Evolutionary conservation across 352 stramenopile genomes (phyloP), one percentile per base, ranked within the genome.

Genomic region (Pythium dissotocum): DNA sequence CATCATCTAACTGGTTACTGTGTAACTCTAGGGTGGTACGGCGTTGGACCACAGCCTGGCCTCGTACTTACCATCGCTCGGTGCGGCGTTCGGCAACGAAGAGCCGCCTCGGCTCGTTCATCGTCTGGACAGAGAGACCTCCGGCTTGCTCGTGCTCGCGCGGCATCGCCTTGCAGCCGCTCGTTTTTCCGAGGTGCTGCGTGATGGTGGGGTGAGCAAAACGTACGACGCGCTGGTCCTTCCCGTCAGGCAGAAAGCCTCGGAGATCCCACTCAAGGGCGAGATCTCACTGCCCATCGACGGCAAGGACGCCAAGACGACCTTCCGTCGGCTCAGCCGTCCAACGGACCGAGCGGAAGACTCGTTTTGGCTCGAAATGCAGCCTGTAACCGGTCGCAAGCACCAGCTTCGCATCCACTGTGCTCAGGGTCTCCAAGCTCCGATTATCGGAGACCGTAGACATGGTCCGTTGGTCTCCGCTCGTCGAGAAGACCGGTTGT

Each of bases 41-140:
- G 71, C 59, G 18, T 62, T 88, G 40, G 71, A 62, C 0, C 63
- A 78, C 24, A 89, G 76, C 14, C 56, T 92, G n/a, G 71, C 70
- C 0, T 62, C 56, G 32, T 89, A 84, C 55, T 66, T 92, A 16
- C 70, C 80, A 42, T 70, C 65, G 2, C 62, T 92, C 21, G 77
- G 76, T 16, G 63, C 59, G 9, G 48, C 26, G 16, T 46, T 85
- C 18, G 44, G 65, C 0, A 33, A 55, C 2, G 65, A 81, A 21
- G 42, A 49, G 16, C 46, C 78, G 33, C 67, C 81, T 6, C 75
- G 73, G 24, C 49, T 90, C 30, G 85, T 93, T 28, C 85, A 93
- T 75, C 82, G 85, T 16, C 73, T 93, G 48, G 85, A 93, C 57
- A 90, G 86, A 36, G 77, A 87, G 28, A 93, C 82, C 16, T 93